A percentile compares a stretch with the other conserved stretches of the same genome.
phyloP scores from a whole-genome alignment of 345 rosid species.

The Dovyalis caffra region DNA sequence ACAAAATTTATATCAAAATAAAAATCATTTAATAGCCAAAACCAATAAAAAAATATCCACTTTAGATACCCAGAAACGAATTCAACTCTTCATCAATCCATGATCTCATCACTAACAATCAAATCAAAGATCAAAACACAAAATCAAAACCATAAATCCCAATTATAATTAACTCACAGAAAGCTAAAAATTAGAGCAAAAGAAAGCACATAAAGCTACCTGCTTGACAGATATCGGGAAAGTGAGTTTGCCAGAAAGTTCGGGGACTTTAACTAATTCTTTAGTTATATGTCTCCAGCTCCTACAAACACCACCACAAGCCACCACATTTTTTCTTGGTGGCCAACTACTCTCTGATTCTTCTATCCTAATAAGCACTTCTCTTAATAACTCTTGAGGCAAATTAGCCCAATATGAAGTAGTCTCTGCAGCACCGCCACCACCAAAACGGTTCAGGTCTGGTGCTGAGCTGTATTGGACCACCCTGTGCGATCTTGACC shows the following conservation, averaged over 20 bases:
- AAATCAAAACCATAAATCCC: background rate
- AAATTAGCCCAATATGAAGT: conserved; percentile 25
- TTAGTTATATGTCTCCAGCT: conserved; percentile 29
- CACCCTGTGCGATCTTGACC: conserved; percentile 30
- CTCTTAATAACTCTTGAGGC: conserved; percentile 35
- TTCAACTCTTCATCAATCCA: background rate
- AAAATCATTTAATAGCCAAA: background rate
- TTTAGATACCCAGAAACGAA: background rate
- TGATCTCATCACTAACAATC: background rate
- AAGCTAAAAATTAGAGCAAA: background rate
- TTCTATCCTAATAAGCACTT: conserved; percentile 27
- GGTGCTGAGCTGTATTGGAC: conserved; percentile 21
- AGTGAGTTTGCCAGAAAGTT: conserved; percentile 27
- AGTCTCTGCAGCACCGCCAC: background rate
- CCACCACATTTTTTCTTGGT: conserved; percentile 32
- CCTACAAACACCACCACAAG: conserved; percentile 36
- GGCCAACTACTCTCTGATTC: conserved; percentile 36
- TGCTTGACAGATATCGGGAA: conserved; percentile 36
- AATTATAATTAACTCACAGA: background rate
- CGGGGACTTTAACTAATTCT: conserved; percentile 35
- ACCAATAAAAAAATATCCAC: background rate
- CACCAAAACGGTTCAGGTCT: background rate
- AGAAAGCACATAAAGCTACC: conserved; percentile 3
- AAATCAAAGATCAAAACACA: background rate
- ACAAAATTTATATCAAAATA: background rate